Evolutionary conservation across 192 early-diverging fungal species (phyloP).

Genomic region (Allomyces macrogynus): DNA sequence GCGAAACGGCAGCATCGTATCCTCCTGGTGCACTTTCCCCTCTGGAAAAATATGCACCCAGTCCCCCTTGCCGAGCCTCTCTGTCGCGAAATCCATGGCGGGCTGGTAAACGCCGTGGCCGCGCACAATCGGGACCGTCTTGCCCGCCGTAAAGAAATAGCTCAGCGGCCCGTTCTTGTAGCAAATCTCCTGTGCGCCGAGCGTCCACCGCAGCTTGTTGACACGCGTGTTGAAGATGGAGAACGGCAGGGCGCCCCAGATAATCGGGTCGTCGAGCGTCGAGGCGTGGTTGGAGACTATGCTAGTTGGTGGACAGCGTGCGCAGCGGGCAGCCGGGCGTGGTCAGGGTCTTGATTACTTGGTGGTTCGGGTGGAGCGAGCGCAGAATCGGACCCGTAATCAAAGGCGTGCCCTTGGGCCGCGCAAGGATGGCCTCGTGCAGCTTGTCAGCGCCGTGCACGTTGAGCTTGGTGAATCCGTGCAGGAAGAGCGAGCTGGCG

Average conservation of each 20-base stretch:
- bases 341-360: too few relatives aligned
- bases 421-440: not conserved
- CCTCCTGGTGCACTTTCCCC: slow-evolving; percentile 43
- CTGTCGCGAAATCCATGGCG: slow-evolving; percentile 53
- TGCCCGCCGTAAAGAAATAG: slow-evolving; percentile 52
- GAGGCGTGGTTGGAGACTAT: slow-evolving; percentile 54
- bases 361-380: too few relatives aligned
- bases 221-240: slow-evolving; percentile 23
- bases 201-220: slow-evolving; percentile 48
- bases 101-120: slow-evolving; percentile 73
- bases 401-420: not conserved
- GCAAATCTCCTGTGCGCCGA: slow-evolving; percentile 74
- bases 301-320: not conserved
- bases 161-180: slow-evolving; percentile 40
- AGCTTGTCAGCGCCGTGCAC: not conserved
- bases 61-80: slow-evolving; percentile 34
- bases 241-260: slow-evolving; percentile 52
- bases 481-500: not conserved
- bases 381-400: not conserved
- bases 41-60: slow-evolving; percentile 74
- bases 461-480: not conserved
- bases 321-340: not conserved
- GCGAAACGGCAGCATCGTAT: slow-evolving; percentile 37
- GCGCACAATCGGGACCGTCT: slow-evolving; percentile 62
- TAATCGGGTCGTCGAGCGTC: slow-evolving; percentile 47